Evolutionary conservation across 2,329 filamentous ascomycete genomes (phyloP).

Genomic region (Arachnomyces sp.): DNA sequence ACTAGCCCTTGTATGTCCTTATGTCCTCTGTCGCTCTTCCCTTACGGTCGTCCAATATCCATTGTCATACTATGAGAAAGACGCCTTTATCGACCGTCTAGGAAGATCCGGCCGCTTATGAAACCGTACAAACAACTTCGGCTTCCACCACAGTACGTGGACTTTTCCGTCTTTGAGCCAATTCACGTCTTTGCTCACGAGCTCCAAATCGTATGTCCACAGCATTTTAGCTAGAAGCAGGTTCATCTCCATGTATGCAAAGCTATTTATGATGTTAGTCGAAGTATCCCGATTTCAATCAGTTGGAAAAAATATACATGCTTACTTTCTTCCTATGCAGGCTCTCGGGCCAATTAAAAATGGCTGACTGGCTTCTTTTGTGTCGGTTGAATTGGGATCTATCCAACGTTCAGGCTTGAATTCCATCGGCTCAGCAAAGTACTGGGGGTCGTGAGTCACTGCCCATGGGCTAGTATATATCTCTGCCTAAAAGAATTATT

Average conservation of each 20-base stretch:
- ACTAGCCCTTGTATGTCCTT: too few relatives aligned
- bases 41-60: too few relatives aligned
- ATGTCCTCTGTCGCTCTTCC: too few relatives aligned
- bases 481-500: slow-evolving; percentile 10
- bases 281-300: neutral
- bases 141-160: too few relatives aligned
- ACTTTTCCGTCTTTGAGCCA: too few relatives aligned
- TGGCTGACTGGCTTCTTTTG: slow-evolving; percentile 6
- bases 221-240: slow-evolving; percentile 18
- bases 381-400: slow-evolving; percentile 4
- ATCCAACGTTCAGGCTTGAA: slow-evolving; percentile 14
- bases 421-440: slow-evolving; percentile 16
- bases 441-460: slow-evolving; percentile 14
- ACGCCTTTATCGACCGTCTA: too few relatives aligned
- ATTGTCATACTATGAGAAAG: too few relatives aligned
- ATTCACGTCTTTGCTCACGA: too few relatives aligned
- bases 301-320: slow-evolving; percentile 9
- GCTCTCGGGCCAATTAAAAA: slow-evolving; percentile 17
- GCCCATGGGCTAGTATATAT: slow-evolving; percentile 22
- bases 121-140: too few relatives aligned
- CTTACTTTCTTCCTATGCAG: slow-evolving; percentile 23
- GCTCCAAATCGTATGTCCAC: slow-evolving; percentile 17
- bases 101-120: too few relatives aligned
- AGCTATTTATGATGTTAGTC: slow-evolving; percentile 8
- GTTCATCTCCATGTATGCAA: slow-evolving; percentile 28